Conservation (phyloP, 495 filamentous ascomycete species). For the Aspergillus incahuasiensis region DNA sequence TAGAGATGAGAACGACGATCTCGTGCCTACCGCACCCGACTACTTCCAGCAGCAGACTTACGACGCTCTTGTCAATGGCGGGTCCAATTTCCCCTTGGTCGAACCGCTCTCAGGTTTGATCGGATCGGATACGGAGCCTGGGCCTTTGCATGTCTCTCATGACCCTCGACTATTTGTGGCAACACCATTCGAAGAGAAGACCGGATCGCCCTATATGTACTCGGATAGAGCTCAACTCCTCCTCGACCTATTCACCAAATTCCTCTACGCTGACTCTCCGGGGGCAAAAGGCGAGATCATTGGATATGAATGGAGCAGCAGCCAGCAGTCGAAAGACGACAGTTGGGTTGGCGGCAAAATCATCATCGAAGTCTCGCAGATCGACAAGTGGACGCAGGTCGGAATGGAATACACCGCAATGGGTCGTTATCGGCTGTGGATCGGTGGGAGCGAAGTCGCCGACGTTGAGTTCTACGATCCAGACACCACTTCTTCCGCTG, state of each 20-base stretch:
- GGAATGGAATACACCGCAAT: neutral
- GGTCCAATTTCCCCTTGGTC: neutral
- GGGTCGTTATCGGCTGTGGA: neutral
- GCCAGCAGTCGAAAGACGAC: neutral
- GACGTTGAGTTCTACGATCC: neutral
- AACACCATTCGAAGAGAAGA: neutral
- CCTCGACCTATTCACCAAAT: neutral
- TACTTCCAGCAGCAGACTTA: neutral
- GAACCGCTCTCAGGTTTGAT: neutral
- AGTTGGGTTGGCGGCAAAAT: neutral
- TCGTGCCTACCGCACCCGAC: neutral
- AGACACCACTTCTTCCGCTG: too few species aligned
- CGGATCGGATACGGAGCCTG: neutral
- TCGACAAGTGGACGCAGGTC: neutral
- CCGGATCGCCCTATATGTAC: neutral
- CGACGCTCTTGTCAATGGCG: neutral
- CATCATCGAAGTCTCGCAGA: neutral
- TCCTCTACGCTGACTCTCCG: neutral
- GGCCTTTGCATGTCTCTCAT: neutral
- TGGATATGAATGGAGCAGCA: too few species aligned
- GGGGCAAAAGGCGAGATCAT: too few species aligned
- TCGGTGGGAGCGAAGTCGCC: neutral
- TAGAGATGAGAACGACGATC: neutral
- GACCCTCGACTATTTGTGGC: neutral
- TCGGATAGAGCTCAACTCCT: neutral